phyloP scores from a whole-genome alignment of 805 yeast genomes.

The Yarrowia sp. region DNA sequence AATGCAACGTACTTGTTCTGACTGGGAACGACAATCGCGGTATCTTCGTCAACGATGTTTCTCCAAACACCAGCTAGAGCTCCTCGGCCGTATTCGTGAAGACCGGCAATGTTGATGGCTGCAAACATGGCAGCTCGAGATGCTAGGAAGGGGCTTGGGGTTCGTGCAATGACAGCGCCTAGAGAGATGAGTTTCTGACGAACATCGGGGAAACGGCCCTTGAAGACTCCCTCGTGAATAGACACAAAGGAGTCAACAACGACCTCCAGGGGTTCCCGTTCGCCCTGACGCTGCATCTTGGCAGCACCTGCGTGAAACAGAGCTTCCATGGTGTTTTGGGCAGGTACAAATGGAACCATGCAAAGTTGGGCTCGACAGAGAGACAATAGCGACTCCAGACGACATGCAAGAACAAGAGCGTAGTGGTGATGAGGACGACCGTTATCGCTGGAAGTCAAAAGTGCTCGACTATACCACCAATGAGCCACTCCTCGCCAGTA shows the following conservation, averaged over 20 bases:
- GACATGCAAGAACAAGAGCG: constrained; percentile 35
- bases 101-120: constrained; percentile 24
- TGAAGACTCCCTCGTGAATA: constrained; percentile 11
- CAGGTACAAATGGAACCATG: constrained; percentile 20
- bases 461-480: constrained; percentile 35
- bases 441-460: constrained; percentile 1
- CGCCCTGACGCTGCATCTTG: constrained; percentile 32
- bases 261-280: constrained; percentile 27
- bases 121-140: constrained; percentile 35
- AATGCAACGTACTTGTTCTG: constrained; percentile 35
- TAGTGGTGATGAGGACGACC: constrained; percentile 32
- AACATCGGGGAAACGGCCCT: constrained; percentile 6
- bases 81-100: constrained; percentile 33
- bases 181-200: constrained; percentile 24
- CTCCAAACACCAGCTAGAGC: constrained; percentile 20
- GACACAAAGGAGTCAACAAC: constrained; percentile 28
- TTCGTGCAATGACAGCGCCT: constrained; percentile 33
- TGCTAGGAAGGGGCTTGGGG: constrained; percentile 26
- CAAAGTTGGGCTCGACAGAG: constrained; percentile 35
- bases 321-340: constrained; percentile 26
- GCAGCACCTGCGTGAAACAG: constrained; percentile 34
- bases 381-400: constrained; percentile 30
- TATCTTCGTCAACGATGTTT: background rate
- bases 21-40: background rate
- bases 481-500: constrained; percentile 38